These are phyloP conservation scores for Austroboletus festivus DNA, from an alignment of 768 basidiomycete genomes.

Conservation along the genomic window DNA sequence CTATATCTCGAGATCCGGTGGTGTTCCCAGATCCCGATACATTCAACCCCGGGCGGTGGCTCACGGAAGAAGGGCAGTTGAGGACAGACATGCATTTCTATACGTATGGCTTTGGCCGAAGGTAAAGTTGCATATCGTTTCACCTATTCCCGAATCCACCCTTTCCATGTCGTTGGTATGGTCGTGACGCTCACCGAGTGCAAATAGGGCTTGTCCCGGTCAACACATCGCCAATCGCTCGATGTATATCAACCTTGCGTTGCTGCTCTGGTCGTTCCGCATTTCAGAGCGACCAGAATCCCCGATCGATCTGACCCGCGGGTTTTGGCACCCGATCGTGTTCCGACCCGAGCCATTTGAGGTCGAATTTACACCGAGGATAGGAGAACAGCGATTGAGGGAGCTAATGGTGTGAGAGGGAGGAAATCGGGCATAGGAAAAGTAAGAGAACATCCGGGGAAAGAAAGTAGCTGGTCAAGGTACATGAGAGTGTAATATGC, in stretches of 20 bases:
- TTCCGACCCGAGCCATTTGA: conserved; percentile 57
- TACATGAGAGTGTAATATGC: too few species aligned
- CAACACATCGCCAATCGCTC: conserved; percentile 46
- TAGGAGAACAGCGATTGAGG: conserved; percentile 14
- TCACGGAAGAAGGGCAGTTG: conserved; percentile 39
- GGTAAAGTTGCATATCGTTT: too few species aligned
- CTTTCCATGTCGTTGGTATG: too few species aligned
- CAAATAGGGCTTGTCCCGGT: conserved; percentile 53
- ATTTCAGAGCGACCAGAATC: conserved; percentile 43
- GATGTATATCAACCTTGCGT: conserved; percentile 57
- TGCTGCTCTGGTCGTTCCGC: conserved; percentile 60
- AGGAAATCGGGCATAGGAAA: too few species aligned
- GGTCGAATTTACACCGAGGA: conserved; percentile 49
- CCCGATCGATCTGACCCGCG: conserved; percentile 47
- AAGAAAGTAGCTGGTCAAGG: too few species aligned
- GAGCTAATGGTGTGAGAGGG: conserved; percentile 16
- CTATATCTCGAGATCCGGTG: conserved; percentile 21
- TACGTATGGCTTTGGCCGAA: conserved; percentile 51
- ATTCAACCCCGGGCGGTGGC: conserved; percentile 58
- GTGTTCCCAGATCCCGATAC: conserved; percentile 36
- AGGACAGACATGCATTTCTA: conserved; percentile 43
- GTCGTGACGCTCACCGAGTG: neutral
- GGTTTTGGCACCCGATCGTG: conserved; percentile 54
- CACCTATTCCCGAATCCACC: too few species aligned
- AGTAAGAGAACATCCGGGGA: too few species aligned